Evolutionary conservation across 495 filamentous ascomycete genomes (phyloP).

Genomic region (Aspergillus cavernicola): DNA sequence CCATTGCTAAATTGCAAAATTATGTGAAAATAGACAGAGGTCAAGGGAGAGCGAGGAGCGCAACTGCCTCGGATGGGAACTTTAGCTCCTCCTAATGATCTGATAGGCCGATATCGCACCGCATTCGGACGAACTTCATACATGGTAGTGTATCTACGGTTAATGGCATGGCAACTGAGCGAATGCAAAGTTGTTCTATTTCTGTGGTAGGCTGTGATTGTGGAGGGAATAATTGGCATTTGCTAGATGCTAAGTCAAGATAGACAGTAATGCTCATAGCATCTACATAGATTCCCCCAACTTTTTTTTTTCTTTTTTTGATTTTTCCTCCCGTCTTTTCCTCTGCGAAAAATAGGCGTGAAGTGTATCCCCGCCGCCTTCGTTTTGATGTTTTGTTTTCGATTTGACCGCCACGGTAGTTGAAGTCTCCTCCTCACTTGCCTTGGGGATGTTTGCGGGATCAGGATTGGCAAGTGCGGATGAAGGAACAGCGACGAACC

Average conservation of each 20-base stretch:
- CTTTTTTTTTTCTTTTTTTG: conserved; percentile 16
- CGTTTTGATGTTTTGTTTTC: neutral
- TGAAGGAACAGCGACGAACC: neutral
- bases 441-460: neutral
- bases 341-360: conserved; percentile 2
- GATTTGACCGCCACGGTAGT: neutral
- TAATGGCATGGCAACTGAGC: no score
- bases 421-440: neutral
- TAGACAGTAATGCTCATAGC: conserved; percentile 8
- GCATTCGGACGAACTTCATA: neutral
- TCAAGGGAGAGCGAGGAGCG: no score
- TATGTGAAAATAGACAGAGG: neutral
- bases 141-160: neutral
- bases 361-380: neutral
- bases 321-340: neutral
- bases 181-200: no score
- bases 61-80: neutral
- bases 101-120: neutral
- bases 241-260: conserved; percentile 24
- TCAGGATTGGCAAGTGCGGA: neutral
- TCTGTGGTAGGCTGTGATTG: neutral
- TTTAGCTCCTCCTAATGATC: no score
- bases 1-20: conserved; percentile 30
- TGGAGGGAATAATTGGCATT: conserved; percentile 32
- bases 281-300: conserved; percentile 30